Conservation (phyloP, 305 asterid genomes). For the Fraxinus floribunda region DNA sequence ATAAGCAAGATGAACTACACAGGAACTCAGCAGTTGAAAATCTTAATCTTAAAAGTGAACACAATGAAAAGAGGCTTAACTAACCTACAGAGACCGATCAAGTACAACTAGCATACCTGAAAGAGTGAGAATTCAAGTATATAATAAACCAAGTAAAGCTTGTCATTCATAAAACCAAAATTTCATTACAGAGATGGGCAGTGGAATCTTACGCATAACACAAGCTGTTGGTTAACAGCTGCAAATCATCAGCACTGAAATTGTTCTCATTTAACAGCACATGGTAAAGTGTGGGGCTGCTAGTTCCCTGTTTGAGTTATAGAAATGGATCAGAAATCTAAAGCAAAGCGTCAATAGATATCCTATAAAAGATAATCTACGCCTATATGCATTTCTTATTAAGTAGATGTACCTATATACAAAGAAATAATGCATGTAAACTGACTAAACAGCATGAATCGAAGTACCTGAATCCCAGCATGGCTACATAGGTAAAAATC, state of each 20-base stretch:
- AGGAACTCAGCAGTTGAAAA: neutral
- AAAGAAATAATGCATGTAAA: neutral
- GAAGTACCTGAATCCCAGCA: slow-evolving; percentile 74
- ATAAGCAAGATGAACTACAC: slow-evolving; percentile 82
- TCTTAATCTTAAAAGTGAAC: neutral
- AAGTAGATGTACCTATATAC: neutral
- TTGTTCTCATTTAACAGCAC: slow-evolving; percentile 69
- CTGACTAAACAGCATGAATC: neutral
- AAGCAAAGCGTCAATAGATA: neutral
- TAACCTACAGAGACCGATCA: slow-evolving; percentile 77
- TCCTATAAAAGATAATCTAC: neutral
- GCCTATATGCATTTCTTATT: neutral
- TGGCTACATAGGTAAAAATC: slow-evolving; percentile 87
- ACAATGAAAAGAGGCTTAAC: slow-evolving; percentile 2
- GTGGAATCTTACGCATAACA: slow-evolving; percentile 63
- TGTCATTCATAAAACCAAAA: neutral
- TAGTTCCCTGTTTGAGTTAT: slow-evolving; percentile 60
- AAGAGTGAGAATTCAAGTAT: neutral
- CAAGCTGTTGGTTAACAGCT: slow-evolving; percentile 50
- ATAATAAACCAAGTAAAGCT: neutral
- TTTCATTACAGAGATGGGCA: neutral
- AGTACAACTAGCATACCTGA: slow-evolving; percentile 80
- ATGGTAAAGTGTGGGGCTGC: slow-evolving; percentile 81
- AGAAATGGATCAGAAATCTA: neutral
- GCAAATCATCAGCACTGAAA: slow-evolving; percentile 68